These are phyloP conservation scores for Tolypocladium paradoxum DNA, from an alignment of 2,329 filamentous ascomycete genomes.

Conservation along the genomic window DNA sequence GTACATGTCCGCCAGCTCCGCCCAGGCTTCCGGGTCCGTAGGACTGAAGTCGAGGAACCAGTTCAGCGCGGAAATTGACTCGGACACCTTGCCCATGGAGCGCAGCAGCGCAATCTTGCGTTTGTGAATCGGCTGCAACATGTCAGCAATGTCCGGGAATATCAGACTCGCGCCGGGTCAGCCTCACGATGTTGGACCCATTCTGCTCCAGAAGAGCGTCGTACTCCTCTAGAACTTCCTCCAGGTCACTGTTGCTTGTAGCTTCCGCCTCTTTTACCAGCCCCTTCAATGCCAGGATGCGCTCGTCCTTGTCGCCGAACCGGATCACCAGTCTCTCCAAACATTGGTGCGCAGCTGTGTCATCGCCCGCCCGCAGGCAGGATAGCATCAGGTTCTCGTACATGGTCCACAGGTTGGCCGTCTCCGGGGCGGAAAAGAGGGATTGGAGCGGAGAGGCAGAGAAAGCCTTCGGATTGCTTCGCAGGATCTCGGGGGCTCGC, in stretches of 20 bases:
- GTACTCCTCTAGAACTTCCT: conserved; percentile 65
- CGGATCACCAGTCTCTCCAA: conserved; percentile 65
- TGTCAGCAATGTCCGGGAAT: conserved; percentile 12
- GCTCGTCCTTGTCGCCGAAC: conserved; percentile 77
- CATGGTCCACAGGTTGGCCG: conserved; percentile 69
- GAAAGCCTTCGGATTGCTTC: conserved; percentile 40
- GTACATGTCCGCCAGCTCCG: conserved; percentile 83
- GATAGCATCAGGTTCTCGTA: conserved; percentile 82
- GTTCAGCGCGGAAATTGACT: conserved; percentile 66
- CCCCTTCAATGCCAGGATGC: conserved; percentile 72
- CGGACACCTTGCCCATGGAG: conserved; percentile 56
- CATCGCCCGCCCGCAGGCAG: conserved; percentile 75
- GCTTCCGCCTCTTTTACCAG: conserved; percentile 78
- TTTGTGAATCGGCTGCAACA: conserved; percentile 67
- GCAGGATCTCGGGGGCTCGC: conserved; percentile 46
- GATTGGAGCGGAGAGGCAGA: conserved; percentile 43
- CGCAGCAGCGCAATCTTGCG: conserved; percentile 70
- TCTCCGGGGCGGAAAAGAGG: conserved; percentile 51
- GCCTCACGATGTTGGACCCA: conserved; percentile 65
- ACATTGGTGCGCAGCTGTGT: conserved; percentile 63
- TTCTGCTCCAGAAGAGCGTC: conserved; percentile 63
- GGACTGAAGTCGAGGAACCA: conserved; percentile 72
- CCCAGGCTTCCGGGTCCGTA: conserved; percentile 88
- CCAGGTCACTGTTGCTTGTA: conserved; percentile 51
- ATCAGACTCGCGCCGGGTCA: background rate